Base-by-base conservation (phyloP, 2,329 filamentous ascomycete genomes). In the Ophioceras dolichostomum region DNA sequence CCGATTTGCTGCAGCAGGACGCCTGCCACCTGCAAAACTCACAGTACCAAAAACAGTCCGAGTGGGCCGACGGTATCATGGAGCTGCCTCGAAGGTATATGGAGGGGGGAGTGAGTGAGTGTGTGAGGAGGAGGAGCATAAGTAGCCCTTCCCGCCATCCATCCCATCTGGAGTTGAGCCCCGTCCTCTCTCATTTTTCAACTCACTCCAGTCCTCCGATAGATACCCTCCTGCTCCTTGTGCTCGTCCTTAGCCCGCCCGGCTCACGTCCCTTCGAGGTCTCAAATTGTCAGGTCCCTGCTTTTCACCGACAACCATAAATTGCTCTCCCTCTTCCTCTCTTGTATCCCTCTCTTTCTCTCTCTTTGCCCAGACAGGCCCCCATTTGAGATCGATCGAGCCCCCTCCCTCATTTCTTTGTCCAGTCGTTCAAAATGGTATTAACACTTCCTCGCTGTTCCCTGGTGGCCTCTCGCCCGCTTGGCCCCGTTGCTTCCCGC, bases 381-480 rank as follows among this genome's bases (percentile, higher is more conserved):
- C 21, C 21, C 14, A 10, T 4, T 27, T 3, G 17, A 16, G 8
- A 9, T n/a, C 12, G 22, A 10, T 16, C 26, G 22, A 19, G 24
- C 24, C 16, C 26, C 14, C 16, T 35, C 12, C 14, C 31, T 32
- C 19, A 12, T n/a, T 28, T 17, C 21, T 14, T 26, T 34, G 5
- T 4, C 13, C 20, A 34, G 17, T 14, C 8, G 20, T 16, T 41
- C 43, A 48, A 47, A 40, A 48, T 48, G 46, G 46, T 48, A 48
- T 34, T 41, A 41, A 38, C 38, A 40, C 36, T 43, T 39, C 32
- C 43, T n/a, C n/a, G 22, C 22, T 26, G 38, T 39, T 42, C 40
- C 43, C 44, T 33, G 42, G 44, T 19, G 39, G 42, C 39, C 18
- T 43, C 44, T 34, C 46, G 43, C 36, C 42, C 43, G 18, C 41